Base-by-base conservation (phyloP, 2,329 filamentous ascomycete species). In the Nothopassalora personata region DNA sequence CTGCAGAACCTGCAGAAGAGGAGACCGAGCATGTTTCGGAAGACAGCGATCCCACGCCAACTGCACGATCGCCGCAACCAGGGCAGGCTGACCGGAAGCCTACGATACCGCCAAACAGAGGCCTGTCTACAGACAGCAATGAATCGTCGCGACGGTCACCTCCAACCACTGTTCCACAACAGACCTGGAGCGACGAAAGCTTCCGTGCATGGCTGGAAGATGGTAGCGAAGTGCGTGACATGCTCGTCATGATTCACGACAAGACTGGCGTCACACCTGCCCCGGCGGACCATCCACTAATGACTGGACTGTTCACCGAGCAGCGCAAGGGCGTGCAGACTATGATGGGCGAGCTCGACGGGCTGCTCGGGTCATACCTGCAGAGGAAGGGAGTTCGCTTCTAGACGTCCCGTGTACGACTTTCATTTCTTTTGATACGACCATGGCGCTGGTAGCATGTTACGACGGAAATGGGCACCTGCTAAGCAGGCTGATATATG, bases 191-290 rank as follows among this genome's bases (percentile, higher is more conserved):
- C 62, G 93, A 97, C 73, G 81, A 86, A 57, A 90, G 86, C 67
- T 82, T 99, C 30, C 86, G 91, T 60, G 87, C 89, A 13, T 99
- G 97, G 75, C 88, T 97, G 68, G 69, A 71, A 47, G 93, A 97
- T 66, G 71, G 70, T 51, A 91, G 94, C 66, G 86, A 90, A 61
- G 91, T 99, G 66, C 85, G 90, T 53, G 93, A 99, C 72, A 83
- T 97, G 71, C 81, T 97, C 54, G 83, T 92, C 39, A 89, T 99
- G 61, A 91, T 99, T 30, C 92, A 96, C 71, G 92, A 97, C 75
- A 96, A 92, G 73, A 89, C 86, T 13, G 89, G 92, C 60, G 86
- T 95, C 15, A 83, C 86, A 46, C 89, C 91, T 18, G 89, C 88
- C 7, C 85, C 88, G 1, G 82, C 84, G n/a, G 90, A 96, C 58